Conservation (phyloP, 164 flowering plant species). For the Chimonanthus praecox region DNA sequence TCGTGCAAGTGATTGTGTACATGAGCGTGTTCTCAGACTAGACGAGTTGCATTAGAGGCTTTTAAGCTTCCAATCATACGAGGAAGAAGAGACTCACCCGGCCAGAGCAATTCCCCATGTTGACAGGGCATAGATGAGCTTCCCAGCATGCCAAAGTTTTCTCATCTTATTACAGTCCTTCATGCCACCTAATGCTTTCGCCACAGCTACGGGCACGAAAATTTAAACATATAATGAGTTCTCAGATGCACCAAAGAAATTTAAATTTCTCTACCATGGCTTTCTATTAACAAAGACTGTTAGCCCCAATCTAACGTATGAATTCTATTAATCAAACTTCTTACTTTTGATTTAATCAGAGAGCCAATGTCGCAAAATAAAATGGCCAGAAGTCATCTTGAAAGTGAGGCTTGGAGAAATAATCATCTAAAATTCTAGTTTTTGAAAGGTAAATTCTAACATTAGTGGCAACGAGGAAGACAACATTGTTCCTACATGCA, state of each 20-base stretch:
- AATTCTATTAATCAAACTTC: background rate
- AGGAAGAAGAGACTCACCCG: constrained; percentile 42
- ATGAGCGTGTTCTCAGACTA: background rate
- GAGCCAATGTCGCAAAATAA: background rate
- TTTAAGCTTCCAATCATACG: background rate
- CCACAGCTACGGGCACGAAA: constrained; percentile 44
- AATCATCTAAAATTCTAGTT: no score
- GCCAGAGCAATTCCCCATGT: constrained; percentile 84
- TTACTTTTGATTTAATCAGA: background rate
- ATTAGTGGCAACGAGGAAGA: no score
- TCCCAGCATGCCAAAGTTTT: constrained; percentile 80
- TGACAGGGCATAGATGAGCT: constrained; percentile 57
- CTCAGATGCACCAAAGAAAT: no score
- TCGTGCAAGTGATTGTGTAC: background rate
- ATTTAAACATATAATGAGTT: constrained; percentile 1
- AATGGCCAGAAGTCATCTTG: background rate
- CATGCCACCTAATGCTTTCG: constrained; percentile 52
- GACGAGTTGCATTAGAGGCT: background rate
- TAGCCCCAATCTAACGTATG: background rate
- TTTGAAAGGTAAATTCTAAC: no score
- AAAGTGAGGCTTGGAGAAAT: background rate
- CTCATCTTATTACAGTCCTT: constrained; percentile 60
- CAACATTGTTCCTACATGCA: no score
- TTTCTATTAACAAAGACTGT: background rate
- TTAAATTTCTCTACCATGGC: no score